Evolutionary conservation across 148 eudicot species (phyloP), one percentile per base, ranked within the genome.

Genomic region (Heliamphora exappendiculata): DNA sequence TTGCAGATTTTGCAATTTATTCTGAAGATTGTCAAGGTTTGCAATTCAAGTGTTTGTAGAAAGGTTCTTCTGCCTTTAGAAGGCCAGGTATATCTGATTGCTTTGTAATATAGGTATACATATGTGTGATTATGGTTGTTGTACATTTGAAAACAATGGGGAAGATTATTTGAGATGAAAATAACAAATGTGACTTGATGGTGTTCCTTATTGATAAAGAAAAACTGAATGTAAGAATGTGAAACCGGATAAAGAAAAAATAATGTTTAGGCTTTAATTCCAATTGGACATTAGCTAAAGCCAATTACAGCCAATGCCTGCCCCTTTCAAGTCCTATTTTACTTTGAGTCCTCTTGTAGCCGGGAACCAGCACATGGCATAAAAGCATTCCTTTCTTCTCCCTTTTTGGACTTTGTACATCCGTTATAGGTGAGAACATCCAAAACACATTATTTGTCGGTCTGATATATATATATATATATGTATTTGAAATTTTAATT

Each of bases 51-150:
- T 58, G 58, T 60, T 31, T 36, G 45, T 31, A 29, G 75, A 57
- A 64, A 69, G 80, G n/a, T 41, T 58, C 75, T 22, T 26, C 34
- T 39, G 68, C n/a, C n/a, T 34, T n/a, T 55, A 59, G 60, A 42
- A 78, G 24, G 54, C 58, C 34, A 34, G 73, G 73, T 78, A 69
- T 70, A 75, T 47, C 68, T 54, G n/a, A 45, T 67, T 41, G 51
- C 19, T 41, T 22, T 67, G 14, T 16, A 36, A 22, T 22, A 42
- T 1, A 4, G 5, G 7, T 3, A 1, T 39, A 36, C 2, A n/a
- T n/a, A 41, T 19, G 0, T 55, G n/a, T 41, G 29, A 17, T 45
- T 41, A 3, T 24, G 17, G 7, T 65, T 65, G 45, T 65, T 62
- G 39, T 62, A 58, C 63, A 26, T 24, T 58, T 26, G 63, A 9